These are phyloP conservation scores for Trichoderma orchidacearum DNA, from an alignment of 495 filamentous ascomycete genomes.

Conservation along the genomic window DNA sequence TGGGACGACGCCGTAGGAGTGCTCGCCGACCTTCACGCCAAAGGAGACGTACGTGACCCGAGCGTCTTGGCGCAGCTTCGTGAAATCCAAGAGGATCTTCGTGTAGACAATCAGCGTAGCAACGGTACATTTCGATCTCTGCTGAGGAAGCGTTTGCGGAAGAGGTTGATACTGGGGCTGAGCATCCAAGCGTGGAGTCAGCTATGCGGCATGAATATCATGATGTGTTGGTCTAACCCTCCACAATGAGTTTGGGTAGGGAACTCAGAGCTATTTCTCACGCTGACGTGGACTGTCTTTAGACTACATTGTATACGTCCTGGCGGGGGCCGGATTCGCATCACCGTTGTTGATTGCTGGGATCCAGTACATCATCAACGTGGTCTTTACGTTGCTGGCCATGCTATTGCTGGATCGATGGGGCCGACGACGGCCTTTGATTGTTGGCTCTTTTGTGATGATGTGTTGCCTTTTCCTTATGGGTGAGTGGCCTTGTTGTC, in stretches of 20 bases:
- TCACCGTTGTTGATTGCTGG: conserved; percentile 54
- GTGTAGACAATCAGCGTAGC: background rate
- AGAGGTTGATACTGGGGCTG: background rate
- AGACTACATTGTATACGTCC: conserved; percentile 68
- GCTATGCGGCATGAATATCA: conserved; percentile 64
- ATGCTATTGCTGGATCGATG: conserved; percentile 66
- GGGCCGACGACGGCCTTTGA: conserved; percentile 60
- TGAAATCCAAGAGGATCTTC: background rate
- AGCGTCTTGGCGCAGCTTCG: background rate
- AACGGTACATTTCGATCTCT: background rate
- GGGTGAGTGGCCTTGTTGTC: no score
- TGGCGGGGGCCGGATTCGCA: conserved; percentile 50
- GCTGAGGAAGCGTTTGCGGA: background rate
- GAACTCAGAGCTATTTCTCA: background rate
- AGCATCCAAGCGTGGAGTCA: conserved; percentile 61
- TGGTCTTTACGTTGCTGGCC: conserved; percentile 48
- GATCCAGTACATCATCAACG: conserved; percentile 69
- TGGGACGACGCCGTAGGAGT: background rate
- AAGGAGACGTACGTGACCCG: background rate
- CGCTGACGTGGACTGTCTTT: background rate
- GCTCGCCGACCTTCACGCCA: background rate
- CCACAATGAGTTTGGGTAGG: no score
- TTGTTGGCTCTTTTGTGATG: conserved; percentile 66
- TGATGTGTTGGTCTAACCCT: conserved; percentile 27
- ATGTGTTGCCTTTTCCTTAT: conserved; percentile 58